Evolutionary conservation across 1,284 basidiomycete genomes (phyloP), one percentile per base, ranked within the genome.

Genomic region (Agroathelia rolfsii): DNA sequence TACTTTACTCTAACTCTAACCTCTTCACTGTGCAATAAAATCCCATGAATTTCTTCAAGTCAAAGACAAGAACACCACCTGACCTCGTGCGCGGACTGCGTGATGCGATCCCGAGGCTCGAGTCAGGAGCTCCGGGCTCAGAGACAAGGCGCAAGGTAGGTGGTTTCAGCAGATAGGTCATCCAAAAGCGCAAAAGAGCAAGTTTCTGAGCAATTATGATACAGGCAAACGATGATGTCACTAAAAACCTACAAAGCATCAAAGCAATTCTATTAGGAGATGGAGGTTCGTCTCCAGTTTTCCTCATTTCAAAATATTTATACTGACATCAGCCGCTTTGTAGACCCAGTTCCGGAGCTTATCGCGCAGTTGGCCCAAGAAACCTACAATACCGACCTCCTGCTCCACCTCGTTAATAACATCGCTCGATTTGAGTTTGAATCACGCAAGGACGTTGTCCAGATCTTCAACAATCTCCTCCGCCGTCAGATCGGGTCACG

Each of bases 391-490:
- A 83, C 83, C 36, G 89, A 97, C 52, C 66, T 97, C 14, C 68
- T 99, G 7, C 72, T 82, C 41, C 64, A 78, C 30, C 76, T 98
- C 41, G 79, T 97, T 11, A 61, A 75, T 29, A 76, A 87, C 53
- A 83, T 97, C 45, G 73, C 70, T 20, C 75, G 78, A 23, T 84
- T 98, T 52, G 95, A 99, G 51, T 99, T 98, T 51, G 95, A 99
- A 62, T 78, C 87, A 19, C 72, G 87, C 46, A 98, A 98, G 61
- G 95, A 98, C 49, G 89, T 94, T 18, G 87, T 93, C 0, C 88
- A 93, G 58, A 94, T 98, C 49, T 97, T 95, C 70, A 94, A 87
- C 59, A 85, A 85, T 45, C 76, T 99, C n/a, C 67, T 98, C 3
- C 76, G 93, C 34, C 70, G 95, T 29, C 92, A 95, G 58, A 95